Base-by-base conservation (phyloP, 495 filamentous ascomycete species). In the Pseudomonodictys pantanalensis region DNA sequence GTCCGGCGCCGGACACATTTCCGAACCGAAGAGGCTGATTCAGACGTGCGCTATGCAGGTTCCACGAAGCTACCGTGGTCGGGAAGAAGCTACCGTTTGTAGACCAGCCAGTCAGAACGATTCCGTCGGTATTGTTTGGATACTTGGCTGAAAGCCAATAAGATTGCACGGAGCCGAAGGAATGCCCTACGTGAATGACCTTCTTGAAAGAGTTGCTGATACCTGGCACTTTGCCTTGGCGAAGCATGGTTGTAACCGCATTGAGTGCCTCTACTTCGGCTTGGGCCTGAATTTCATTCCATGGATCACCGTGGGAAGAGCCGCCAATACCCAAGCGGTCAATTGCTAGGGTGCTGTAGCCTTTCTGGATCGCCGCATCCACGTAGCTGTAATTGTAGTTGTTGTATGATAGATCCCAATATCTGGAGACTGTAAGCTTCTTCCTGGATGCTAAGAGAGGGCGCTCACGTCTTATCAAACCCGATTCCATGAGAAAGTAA, bases 401-500 rank as follows among this genome's bases (percentile, higher is more conserved):
- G 66, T 80, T 75, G 67, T 75, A 79, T 15, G 75, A 66, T 2
- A 79, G 70, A 57, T 85, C 81, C 83, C 84, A 86, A 71, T 86
- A 87, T 8, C 75, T 79, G 35, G 33, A 46, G 12, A 35, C 17
- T 15, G 24, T 22, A 28, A 59, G 22, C 12, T 7, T 12, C 26
- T 22, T 22, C 7, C 15, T 11, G 24, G 48, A 20, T 23, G 20
- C 18, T 15, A 28, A 11, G 44, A 54, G 28, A 48, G 8, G 8
- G 3, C 22, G 39, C 57, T 52, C 66, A 79, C 74, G 68, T 69
- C 30, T 78, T 81, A 58, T 84, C 81, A 59, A 83, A 84, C 12
- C 80, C 82, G 64, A 85, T 75, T 30, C 84, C 84, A 65, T 87
- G 84, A 0, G 83, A 83, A 4, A 86, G 67, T 38, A 87, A 57